Conservation (phyloP, 805 yeast species). For the Wickerhamiella galacta region DNA sequence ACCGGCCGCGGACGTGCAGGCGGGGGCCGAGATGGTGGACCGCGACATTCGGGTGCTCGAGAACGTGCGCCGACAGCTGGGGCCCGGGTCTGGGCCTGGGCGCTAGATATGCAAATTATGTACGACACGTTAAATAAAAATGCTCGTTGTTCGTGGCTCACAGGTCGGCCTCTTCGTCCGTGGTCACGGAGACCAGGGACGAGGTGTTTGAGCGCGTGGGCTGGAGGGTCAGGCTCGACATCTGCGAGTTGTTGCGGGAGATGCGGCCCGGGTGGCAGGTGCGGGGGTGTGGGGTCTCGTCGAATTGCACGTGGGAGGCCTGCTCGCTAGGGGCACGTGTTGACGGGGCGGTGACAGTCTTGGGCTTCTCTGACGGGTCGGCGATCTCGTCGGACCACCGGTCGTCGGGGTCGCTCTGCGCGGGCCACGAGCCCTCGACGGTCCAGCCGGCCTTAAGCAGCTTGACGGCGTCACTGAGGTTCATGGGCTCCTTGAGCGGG, state of each 20-base stretch:
- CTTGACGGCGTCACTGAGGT: constrained; percentile 52
- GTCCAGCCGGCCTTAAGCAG: constrained; percentile 78
- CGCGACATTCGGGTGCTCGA: too few species aligned
- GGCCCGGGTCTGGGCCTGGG: too few species aligned
- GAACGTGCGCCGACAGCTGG: too few species aligned
- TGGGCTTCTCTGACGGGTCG: too few species aligned
- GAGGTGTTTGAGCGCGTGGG: constrained; percentile 14
- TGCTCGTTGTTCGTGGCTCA: too few species aligned
- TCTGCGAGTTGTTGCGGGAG: constrained; percentile 11
- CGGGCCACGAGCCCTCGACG: constrained; percentile 51
- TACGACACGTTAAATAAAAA: too few species aligned
- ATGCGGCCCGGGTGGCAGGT: constrained; percentile 8
- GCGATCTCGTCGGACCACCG: constrained; percentile 13
- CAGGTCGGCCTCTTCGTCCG: constrained; percentile 10
- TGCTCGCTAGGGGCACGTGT: too few species aligned
- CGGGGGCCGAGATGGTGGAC: too few species aligned
- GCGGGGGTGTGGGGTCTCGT: constrained; percentile 1
- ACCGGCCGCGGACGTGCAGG: too few species aligned
- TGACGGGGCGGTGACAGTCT: too few species aligned
- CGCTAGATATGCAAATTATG: too few species aligned
- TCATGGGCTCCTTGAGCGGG: constrained; percentile 50
- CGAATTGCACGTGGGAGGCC: constrained; percentile 1
- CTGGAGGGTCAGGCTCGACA: constrained; percentile 8
- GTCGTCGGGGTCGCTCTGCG: constrained; percentile 13
- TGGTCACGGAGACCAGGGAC: constrained; percentile 15